Percentiles rank a stretch among this genome's conserved stretches.
These are phyloP conservation scores for Ophiostoma ulmi DNA, from an alignment of 2,329 filamentous ascomycete species.

Conservation along the genomic window DNA sequence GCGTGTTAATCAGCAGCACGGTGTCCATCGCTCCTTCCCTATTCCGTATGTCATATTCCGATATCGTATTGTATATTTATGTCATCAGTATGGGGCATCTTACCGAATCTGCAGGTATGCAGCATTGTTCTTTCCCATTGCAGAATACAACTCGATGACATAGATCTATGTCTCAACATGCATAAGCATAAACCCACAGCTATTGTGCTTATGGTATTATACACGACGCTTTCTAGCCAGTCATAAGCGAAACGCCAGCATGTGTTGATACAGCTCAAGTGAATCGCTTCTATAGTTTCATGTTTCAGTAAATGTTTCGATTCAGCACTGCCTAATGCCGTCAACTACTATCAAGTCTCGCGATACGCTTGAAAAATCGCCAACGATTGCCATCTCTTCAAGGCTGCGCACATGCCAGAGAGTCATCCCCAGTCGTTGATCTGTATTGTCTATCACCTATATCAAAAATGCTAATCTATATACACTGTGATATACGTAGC, in stretches of 20 bases:
- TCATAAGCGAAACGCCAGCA: background rate
- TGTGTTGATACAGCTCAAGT: background rate
- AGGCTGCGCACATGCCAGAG: background rate
- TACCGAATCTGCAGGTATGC: background rate
- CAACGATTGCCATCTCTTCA: background rate
- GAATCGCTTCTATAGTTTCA: background rate
- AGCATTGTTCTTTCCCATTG: background rate
- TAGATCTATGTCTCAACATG: background rate
- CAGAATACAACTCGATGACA: background rate
- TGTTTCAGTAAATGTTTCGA: background rate
- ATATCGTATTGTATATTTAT: background rate
- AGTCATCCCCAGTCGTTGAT: background rate
- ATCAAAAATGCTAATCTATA: background rate
- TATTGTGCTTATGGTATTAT: background rate
- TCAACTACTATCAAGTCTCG: background rate
- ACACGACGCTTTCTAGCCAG: background rate
- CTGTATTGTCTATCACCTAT: background rate
- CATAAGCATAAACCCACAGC: background rate
- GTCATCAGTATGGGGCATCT: background rate
- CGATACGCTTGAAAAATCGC: slow-evolving; percentile 3
- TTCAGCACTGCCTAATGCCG: background rate
- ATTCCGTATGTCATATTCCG: background rate
- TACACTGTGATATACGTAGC: background rate
- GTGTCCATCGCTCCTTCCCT: slow-evolving; percentile 4
- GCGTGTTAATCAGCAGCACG: slow-evolving; percentile 9